Conservation (phyloP, 1,139 yeast genomes). For the Pneumocystis wakefieldiae region DNA sequence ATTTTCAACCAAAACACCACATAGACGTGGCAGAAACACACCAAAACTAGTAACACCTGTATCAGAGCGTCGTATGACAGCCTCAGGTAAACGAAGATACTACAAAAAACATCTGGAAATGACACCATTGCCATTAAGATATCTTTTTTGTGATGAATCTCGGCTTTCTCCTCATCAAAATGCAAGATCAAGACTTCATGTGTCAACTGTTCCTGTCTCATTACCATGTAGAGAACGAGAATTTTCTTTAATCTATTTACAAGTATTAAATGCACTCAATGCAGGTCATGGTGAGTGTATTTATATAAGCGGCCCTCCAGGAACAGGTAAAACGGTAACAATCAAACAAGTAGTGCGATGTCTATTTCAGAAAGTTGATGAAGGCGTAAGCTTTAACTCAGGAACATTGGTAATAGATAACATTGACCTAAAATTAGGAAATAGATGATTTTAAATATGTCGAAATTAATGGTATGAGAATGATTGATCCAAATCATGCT, state of each 20-base stretch:
- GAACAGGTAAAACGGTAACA: conserved; percentile 94
- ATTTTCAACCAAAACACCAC: background rate
- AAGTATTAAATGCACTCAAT: conserved; percentile 60
- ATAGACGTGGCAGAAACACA: background rate
- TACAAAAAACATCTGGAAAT: conserved; percentile 10
- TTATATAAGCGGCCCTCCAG: conserved; percentile 93
- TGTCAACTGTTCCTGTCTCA: conserved; percentile 45
- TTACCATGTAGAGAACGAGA: conserved; percentile 86
- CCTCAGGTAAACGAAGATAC: background rate
- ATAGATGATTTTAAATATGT: conserved; percentile 50
- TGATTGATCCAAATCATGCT: conserved; percentile 71
- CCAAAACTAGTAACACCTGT: background rate
- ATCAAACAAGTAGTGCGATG: conserved; percentile 71
- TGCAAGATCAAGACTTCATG: conserved; percentile 47
- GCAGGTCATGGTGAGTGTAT: conserved; percentile 68
- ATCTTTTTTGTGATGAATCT: conserved; percentile 5
- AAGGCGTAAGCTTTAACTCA: conserved; percentile 19
- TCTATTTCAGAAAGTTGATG: conserved; percentile 29
- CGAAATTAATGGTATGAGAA: conserved; percentile 82
- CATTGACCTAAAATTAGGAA: conserved; percentile 19
- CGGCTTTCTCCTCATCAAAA: conserved; percentile 30
- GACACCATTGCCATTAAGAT: conserved; percentile 17
- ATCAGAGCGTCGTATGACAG: background rate
- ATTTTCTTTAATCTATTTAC: conserved; percentile 54
- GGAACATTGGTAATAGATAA: background rate